Conservation (phyloP, 2,329 filamentous ascomycete genomes). For the Diplodia scrobiculata region DNA sequence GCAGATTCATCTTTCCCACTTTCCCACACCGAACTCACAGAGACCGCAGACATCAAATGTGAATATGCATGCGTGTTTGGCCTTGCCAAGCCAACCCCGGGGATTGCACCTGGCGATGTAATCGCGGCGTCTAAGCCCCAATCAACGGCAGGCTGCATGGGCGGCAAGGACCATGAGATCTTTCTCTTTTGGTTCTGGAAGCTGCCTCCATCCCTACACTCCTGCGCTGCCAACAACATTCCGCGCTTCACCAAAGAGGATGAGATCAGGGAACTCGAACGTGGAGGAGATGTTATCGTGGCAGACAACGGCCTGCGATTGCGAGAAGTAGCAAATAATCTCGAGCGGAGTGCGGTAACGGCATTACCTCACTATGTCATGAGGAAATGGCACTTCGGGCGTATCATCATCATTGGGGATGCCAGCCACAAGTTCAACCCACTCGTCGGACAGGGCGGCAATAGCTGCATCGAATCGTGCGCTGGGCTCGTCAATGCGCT, state of each 20-base stretch:
- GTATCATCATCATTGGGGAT: conserved; percentile 2
- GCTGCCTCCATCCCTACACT: not conserved
- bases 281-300: not conserved
- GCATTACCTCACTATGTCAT: conserved; percentile 2
- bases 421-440: conserved; percentile 16
- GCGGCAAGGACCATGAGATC: not conserved
- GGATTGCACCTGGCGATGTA: not conserved
- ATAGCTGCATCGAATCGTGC: conserved; percentile 6
- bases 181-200: conserved; percentile 13
- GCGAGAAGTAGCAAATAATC: not conserved
- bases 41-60: conserved; percentile 4
- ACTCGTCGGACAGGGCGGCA: conserved; percentile 2
- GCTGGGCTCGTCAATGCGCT: conserved; percentile 7
- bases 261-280: not conserved
- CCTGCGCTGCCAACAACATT: conserved; percentile 1
- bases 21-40: not conserved
- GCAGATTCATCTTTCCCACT: not conserved
- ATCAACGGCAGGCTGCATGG: not conserved
- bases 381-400: conserved; percentile 2
- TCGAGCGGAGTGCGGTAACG: conserved; percentile 1
- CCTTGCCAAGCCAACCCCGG: not conserved
- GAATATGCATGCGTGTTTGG: conserved; percentile 17
- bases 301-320: not conserved
- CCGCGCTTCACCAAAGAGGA: conserved; percentile 1
- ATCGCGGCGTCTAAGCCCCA: not conserved